Conservation (phyloP, 192 early-diverging fungal species). For the Coemansia reversa region DNA sequence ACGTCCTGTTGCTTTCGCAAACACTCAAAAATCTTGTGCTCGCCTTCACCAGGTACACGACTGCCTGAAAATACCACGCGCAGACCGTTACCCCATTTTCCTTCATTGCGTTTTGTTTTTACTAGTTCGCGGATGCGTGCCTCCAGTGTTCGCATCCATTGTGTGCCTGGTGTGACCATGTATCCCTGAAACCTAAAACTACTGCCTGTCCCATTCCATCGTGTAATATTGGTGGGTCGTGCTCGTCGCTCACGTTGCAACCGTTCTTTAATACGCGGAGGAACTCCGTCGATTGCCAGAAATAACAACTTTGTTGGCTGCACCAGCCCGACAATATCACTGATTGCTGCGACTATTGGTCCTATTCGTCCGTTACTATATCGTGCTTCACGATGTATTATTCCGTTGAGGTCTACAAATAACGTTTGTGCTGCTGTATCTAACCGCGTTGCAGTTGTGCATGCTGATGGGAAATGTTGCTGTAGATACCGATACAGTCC, state of each 20-base stretch:
- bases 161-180: conserved; percentile 92
- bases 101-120: conserved; percentile 69
- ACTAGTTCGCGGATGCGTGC: conserved; percentile 78
- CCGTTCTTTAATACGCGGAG: conserved; percentile 96
- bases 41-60: conserved; percentile 93
- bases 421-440: conserved; percentile 32
- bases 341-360: conserved; percentile 20
- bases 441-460: conserved; percentile 17
- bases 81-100: conserved; percentile 76
- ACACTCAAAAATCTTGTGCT: conserved; percentile 99
- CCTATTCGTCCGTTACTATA: conserved; percentile 25
- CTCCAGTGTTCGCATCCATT: conserved; percentile 87
- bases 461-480: conserved; percentile 36
- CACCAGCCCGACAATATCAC: conserved; percentile 38
- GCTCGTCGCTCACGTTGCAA: conserved; percentile 94
- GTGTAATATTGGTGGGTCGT: conserved; percentile 63
- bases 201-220: conserved; percentile 48
- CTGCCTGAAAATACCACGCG: conserved; percentile 90
- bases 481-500: conserved; percentile 48
- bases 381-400: conserved; percentile 27
- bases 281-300: conserved; percentile 92
- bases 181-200: conserved; percentile 72
- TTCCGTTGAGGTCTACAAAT: conserved; percentile 50
- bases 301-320: conserved; percentile 86
- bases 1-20: conserved; percentile 73